phyloP scores from a whole-genome alignment of 2,329 filamentous ascomycete species.

The Monosporascus sp. region DNA sequence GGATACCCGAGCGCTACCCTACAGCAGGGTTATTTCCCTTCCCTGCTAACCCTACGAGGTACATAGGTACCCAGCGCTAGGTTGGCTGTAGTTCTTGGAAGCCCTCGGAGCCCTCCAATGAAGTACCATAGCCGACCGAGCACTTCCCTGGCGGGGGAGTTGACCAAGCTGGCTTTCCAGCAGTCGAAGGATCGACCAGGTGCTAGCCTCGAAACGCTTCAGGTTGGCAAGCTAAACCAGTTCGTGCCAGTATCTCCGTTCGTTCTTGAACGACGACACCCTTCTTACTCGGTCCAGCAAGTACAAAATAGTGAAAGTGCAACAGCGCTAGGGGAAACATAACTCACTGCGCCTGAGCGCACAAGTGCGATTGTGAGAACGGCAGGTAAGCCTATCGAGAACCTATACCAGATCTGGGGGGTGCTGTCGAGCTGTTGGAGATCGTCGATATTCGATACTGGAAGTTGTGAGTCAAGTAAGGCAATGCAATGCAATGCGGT shows the following conservation, averaged over 20 bases:
- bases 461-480: not conserved
- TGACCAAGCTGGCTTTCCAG: not conserved
- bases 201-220: not conserved
- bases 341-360: not conserved
- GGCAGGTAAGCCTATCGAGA: not conserved
- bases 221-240: not conserved
- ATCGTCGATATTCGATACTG: too few relatives aligned
- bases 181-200: not conserved
- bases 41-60: too few relatives aligned
- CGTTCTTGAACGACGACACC: not conserved
- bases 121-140: not conserved
- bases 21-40: too few relatives aligned
- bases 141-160: not conserved
- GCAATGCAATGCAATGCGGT: too few relatives aligned
- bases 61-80: too few relatives aligned
- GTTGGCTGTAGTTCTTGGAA: too few relatives aligned
- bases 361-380: not conserved
- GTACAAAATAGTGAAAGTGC: not conserved
- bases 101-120: too few relatives aligned
- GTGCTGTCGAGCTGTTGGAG: not conserved
- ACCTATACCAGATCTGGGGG: not conserved
- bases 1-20: too few relatives aligned
- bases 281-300: not conserved
- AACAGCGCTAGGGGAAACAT: not conserved
- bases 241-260: not conserved